Evolutionary conservation across 73 alveolate species (phyloP).

Genomic region (Tetrahymena thermophila): DNA sequence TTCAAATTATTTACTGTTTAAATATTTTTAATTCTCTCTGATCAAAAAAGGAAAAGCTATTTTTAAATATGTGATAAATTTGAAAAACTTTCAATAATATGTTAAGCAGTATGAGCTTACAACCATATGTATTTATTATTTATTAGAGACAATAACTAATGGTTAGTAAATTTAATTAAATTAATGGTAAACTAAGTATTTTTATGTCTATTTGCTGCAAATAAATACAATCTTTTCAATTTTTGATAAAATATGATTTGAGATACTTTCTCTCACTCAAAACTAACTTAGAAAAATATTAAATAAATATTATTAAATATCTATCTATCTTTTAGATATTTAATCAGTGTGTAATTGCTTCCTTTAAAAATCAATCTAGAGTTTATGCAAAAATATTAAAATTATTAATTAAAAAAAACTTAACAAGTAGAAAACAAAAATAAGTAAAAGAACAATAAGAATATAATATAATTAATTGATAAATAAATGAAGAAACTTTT

Average conservation of each 20-base stretch:
- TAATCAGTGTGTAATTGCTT: background rate
- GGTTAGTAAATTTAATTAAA: background rate
- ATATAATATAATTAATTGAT: background rate
- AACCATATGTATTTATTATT: background rate
- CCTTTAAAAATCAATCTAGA: background rate
- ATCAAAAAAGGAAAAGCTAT: too few species aligned
- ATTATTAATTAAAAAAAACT: background rate
- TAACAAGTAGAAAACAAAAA: background rate
- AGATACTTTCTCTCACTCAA: background rate
- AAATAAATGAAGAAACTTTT: background rate
- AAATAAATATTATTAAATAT: too few species aligned
- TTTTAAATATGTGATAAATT: too few species aligned
- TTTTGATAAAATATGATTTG: background rate
- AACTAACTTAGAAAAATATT: background rate
- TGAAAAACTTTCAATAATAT: too few species aligned
- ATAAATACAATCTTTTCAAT: background rate
- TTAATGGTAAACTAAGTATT: background rate
- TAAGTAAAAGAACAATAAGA: background rate
- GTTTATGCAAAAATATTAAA: too few species aligned
- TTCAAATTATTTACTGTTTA: too few species aligned
- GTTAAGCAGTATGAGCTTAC: background rate
- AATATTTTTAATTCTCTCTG: too few species aligned
- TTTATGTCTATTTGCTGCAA: background rate
- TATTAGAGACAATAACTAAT: background rate
- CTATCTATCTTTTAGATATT: too few species aligned